These are phyloP conservation scores for Phialophora verrucosa DNA, from an alignment of 2,329 filamentous ascomycete species.

Conservation along the genomic window DNA sequence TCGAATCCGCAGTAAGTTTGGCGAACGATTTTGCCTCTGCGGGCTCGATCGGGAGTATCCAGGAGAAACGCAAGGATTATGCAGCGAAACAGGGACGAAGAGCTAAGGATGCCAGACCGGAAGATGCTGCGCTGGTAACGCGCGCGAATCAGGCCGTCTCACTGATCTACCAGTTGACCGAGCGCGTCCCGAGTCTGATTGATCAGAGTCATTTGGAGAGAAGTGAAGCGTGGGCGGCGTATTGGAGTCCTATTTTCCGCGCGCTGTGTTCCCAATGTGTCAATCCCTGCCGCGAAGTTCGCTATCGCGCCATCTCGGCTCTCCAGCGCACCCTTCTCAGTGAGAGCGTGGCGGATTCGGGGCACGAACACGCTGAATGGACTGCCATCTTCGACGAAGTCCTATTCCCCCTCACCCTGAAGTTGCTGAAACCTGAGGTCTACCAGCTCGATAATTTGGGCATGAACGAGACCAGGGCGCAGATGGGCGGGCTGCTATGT, in stretches of 20 bases:
- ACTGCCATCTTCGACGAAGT: constrained; percentile 93
- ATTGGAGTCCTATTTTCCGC: constrained; percentile 95
- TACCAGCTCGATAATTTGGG: constrained; percentile 88
- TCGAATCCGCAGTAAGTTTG: constrained; percentile 81
- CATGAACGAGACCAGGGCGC: constrained; percentile 94
- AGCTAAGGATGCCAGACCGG: constrained; percentile 43
- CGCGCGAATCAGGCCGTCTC: constrained; percentile 81
- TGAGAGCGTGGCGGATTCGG: constrained; percentile 66
- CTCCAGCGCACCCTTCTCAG: constrained; percentile 86
- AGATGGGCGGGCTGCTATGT: constrained; percentile 87
- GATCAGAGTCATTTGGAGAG: constrained; percentile 90
- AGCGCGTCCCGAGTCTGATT: constrained; percentile 83
- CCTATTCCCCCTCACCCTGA: constrained; percentile 85
- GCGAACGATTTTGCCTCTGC: constrained; percentile 89
- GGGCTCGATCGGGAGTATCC: constrained; percentile 63
- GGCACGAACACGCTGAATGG: constrained; percentile 71
- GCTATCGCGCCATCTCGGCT: constrained; percentile 83
- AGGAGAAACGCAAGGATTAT: constrained; percentile 39
- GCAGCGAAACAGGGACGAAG: constrained; percentile 38
- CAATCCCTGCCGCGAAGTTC: constrained; percentile 91
- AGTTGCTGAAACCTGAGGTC: constrained; percentile 89
- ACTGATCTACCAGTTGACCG: constrained; percentile 80
- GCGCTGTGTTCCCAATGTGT: constrained; percentile 87
- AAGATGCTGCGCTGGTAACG: constrained; percentile 73
- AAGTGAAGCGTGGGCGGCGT: constrained; percentile 92